These are phyloP conservation scores for Ciborinia camelliae DNA, from an alignment of 2,329 filamentous ascomycete genomes.

Conservation along the genomic window DNA sequence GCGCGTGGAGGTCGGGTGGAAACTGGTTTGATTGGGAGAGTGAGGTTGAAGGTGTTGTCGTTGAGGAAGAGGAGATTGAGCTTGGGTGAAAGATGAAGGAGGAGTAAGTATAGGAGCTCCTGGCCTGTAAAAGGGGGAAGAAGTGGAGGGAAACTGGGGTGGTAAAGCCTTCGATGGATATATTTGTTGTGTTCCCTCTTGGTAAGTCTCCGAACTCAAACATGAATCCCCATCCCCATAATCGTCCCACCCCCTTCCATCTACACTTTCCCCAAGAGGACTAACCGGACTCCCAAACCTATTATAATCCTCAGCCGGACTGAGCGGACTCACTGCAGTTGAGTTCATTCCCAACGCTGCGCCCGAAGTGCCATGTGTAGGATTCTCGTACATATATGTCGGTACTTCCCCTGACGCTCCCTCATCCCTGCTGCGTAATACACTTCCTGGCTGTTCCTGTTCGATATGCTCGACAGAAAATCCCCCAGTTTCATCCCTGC, in stretches of 20 bases:
- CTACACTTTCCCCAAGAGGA: not conserved
- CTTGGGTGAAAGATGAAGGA: not conserved
- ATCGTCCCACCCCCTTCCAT: not conserved
- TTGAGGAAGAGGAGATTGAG: not conserved
- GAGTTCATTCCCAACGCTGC: not conserved
- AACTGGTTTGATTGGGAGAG: no score
- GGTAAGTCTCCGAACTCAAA: not conserved
- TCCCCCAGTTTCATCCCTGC: not conserved
- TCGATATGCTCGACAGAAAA: not conserved
- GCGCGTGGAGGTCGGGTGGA: no score
- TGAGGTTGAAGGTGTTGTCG: not conserved
- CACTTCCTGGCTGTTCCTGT: not conserved
- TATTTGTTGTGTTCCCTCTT: not conserved
- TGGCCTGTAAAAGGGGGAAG: fast-evolving
- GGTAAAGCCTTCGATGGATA: not conserved
- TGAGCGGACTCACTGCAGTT: not conserved
- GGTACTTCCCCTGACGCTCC: not conserved
- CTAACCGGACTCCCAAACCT: not conserved
- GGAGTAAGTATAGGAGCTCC: no score
- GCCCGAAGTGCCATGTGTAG: not conserved
- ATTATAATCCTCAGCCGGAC: not conserved
- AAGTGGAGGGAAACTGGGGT: not conserved
- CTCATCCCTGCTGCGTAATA: no score
- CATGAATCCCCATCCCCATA: not conserved
- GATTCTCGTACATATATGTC: not conserved